Conservation (phyloP, 768 basidiomycete genomes). For the Cubamyces lactineus region DNA sequence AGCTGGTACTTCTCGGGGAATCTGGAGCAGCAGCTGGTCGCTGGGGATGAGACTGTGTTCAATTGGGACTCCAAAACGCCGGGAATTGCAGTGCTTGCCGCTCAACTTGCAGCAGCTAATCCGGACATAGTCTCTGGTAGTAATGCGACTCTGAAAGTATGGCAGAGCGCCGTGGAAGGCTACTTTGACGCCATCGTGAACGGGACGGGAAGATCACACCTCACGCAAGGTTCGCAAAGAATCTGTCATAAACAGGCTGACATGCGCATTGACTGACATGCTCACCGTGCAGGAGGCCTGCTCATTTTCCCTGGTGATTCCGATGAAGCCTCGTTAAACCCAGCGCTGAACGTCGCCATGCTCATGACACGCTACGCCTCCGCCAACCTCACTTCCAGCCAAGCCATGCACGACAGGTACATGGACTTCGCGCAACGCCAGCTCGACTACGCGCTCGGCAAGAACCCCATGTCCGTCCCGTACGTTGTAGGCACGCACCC, state of each 20-base stretch:
- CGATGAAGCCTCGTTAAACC: conserved; percentile 77
- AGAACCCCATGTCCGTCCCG: conserved; percentile 87
- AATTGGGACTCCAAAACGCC: conserved; percentile 91
- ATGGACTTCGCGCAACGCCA: conserved; percentile 78
- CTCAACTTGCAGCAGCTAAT: conserved; percentile 68
- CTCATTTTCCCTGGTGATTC: conserved; percentile 86
- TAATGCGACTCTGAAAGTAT: conserved; percentile 54
- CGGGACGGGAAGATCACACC: conserved; percentile 52
- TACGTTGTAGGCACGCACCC: conserved; percentile 91
- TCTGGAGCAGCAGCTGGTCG: conserved; percentile 43
- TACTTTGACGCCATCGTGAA: conserved; percentile 78
- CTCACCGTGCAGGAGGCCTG: conserved; percentile 61
- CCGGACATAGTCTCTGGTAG: conserved; percentile 49
- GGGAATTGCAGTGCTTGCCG: conserved; percentile 73
- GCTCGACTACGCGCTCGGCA: conserved; percentile 80
- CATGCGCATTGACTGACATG: not conserved
- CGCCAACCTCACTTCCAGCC: conserved; percentile 56
- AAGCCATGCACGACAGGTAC: conserved; percentile 61
- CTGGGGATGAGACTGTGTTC: conserved; percentile 56
- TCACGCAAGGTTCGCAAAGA: conserved; percentile 62
- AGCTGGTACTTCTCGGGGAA: conserved; percentile 59
- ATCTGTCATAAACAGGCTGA: not conserved
- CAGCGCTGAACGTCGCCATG: conserved; percentile 88
- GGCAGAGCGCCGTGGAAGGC: conserved; percentile 70
- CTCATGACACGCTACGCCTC: conserved; percentile 76